phyloP scores from a whole-genome alignment of 352 stramenopile genomes.

The Globisporangium canariense region DNA sequence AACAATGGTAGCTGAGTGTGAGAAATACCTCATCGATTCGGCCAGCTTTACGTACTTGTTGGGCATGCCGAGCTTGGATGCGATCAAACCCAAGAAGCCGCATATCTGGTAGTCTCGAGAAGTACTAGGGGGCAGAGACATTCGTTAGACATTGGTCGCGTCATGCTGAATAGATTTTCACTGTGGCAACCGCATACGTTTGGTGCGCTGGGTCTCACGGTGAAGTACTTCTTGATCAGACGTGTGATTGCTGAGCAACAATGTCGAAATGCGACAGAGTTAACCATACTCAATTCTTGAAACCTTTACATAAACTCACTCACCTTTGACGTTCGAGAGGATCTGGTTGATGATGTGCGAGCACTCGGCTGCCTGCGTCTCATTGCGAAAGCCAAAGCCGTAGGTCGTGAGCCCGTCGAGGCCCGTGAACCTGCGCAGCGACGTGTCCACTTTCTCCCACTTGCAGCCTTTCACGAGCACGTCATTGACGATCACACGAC shows the following conservation, averaged over 20 bases:
- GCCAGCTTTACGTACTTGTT: neutral
- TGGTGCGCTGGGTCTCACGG: neutral
- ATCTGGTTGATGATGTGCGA: constrained; percentile 45
- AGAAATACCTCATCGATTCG: neutral
- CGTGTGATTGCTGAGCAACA: constrained; percentile 6
- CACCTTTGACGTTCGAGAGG: constrained; percentile 42
- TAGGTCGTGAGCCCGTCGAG: constrained; percentile 33
- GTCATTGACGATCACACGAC: constrained; percentile 54
- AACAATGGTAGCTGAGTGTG: neutral
- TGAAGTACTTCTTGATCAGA: constrained; percentile 10
- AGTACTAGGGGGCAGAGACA: constrained; percentile 15
- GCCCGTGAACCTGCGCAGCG: constrained; percentile 40
- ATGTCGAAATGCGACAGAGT: neutral
- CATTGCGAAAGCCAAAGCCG: constrained; percentile 46
- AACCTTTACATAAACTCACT: neutral
- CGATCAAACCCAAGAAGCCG: constrained; percentile 15
- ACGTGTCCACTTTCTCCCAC: constrained; percentile 35
- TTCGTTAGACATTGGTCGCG: neutral
- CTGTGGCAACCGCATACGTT: neutral
- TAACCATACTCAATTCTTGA: neutral
- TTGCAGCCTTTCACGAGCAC: constrained; percentile 31
- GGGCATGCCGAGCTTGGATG: constrained; percentile 1
- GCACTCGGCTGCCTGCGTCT: constrained; percentile 40
- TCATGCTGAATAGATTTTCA: neutral
- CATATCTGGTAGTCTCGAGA: constrained; percentile 26